phyloP scores from a whole-genome alignment of 2,329 filamentous ascomycete species.

The Metarhizium album region DNA sequence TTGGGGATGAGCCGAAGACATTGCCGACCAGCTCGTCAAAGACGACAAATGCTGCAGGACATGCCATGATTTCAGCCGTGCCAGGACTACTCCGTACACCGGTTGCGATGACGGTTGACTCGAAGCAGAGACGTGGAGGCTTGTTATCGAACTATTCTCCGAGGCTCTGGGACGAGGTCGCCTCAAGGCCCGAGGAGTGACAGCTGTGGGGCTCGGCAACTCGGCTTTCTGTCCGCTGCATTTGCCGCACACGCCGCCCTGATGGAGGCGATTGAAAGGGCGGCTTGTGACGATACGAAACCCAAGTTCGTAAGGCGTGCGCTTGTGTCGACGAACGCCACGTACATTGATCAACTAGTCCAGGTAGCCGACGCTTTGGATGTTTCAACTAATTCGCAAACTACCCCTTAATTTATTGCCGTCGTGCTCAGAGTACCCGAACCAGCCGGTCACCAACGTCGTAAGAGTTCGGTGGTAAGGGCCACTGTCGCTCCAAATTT shows the following conservation, averaged over 20 bases:
- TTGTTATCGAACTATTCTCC: too few species aligned
- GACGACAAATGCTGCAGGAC: neutral
- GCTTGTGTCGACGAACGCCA: neutral
- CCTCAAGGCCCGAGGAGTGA: neutral
- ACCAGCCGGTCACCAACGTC: too few species aligned
- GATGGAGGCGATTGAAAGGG: neutral
- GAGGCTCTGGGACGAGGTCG: neutral
- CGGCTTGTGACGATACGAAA: neutral
- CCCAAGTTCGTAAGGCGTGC: neutral
- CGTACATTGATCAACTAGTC: neutral
- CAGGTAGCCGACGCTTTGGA: neutral
- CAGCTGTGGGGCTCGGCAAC: neutral
- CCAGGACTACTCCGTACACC: too few species aligned
- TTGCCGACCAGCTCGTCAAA: constrained; percentile 8
- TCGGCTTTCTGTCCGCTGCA: neutral
- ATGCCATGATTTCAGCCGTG: neutral
- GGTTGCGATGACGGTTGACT: too few species aligned
- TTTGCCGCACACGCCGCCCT: neutral
- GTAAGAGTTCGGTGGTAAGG: too few species aligned
- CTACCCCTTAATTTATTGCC: too few species aligned
- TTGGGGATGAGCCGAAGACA: constrained; percentile 24
- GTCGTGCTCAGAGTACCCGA: too few species aligned
- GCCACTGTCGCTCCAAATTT: too few species aligned
- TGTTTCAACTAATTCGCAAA: too few species aligned
- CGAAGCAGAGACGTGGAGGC: neutral